Base-by-base conservation (phyloP, 2,329 filamentous ascomycete genomes). In the Hymenoscyphus linearis region DNA sequence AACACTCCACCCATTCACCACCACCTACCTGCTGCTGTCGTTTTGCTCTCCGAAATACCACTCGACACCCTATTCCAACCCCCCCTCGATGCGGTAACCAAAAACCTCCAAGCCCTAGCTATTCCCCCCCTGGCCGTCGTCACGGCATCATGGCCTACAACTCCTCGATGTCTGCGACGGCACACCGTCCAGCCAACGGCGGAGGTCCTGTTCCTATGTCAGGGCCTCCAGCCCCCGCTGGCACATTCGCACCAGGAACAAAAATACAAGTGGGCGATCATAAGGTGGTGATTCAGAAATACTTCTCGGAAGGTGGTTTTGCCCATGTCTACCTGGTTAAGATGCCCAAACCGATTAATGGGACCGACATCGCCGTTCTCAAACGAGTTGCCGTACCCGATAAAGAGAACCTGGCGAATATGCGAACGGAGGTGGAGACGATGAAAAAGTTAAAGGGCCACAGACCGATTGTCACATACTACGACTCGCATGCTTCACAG, bases 401-500 rank as follows among this genome's bases (percentile, higher is more conserved):
- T 77, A 97, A 96, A 81, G 90, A 96, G 66, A 86, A 93, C 62
- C 81, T 99, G 77, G 90, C 91, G 65, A 93, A 90, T 76, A 98
- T 99, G 95, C 87, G 95, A 75, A 98, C 88, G 68, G 95, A 99
- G 81, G 95, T 99, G 69, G 95, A 99, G 79, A 99, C 95, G 14
- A 99, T 99, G 95, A 99, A 99, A 86, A 93, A 95, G 77, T 83
- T 99, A 70, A 96, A 96, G 80, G 95, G 95, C 61, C 95, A 98
- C 82, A 86, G 87, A 65, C 89, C 95, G 70, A 98, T 99, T 72
- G 95, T 99, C 70, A 97, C 89, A 62, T 99, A 99, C 77, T 93
- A 98, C 74, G 95, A 99, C 79, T 98, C 93, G 67, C 95, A 99
- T 76, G 95, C 95, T 40, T 97, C 92, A 16, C 93, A 98, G 76